Base-by-base conservation (phyloP, 805 yeast species). In the Starmera caribaea region DNA sequence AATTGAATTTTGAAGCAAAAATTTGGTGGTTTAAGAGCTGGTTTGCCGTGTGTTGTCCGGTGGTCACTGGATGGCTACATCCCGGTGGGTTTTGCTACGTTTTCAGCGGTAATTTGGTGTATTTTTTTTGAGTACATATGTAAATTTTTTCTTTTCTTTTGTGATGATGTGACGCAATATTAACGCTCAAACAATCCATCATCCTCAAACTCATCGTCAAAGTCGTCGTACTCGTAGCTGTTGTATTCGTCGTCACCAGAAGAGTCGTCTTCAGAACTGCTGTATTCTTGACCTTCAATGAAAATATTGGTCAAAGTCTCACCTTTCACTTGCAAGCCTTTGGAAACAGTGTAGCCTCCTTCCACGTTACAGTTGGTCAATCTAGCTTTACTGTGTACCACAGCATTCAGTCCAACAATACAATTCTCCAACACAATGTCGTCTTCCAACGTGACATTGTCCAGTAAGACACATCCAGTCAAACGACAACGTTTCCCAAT, bases 401-500 rank as follows among this genome's bases (percentile, higher is more conserved):
- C 63, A 1, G 81, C 89, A 36, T 66, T 63, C 33, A 68, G 64
- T 13, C 97, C 98, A 38, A 92, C 67, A 15, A 90, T 79, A 62
- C 95, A 86, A 63, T 90, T 92, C 58, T 92, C 98, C 44, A 69
- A 41, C 3, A 61, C 55, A 36, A 74, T 80, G 48, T 85, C 96
- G 58, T 90, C 96, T 36, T 76, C 95, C 30, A 92, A 64, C 1
- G 61, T 62, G 16, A 80, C 94, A 38, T 75, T 74, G 51, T 83
- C 82, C 38, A 87, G 65, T 5, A 92, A 54, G 12, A 92, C 77
- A 48, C 89, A 87, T 2, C 96, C 97, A 2, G 88, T 83, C 41
- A 92, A 71, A 49, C 92, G 79, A 59, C 95, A 90, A 44, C 87
- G 75, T 54, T 78, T 80, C 31, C 98, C 98, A 38, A 94, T 76